Evolutionary conservation across 352 stramenopile genomes (phyloP), one percentile per base, ranked within the genome.

Genomic region (Peronosclerospora sorghi): DNA sequence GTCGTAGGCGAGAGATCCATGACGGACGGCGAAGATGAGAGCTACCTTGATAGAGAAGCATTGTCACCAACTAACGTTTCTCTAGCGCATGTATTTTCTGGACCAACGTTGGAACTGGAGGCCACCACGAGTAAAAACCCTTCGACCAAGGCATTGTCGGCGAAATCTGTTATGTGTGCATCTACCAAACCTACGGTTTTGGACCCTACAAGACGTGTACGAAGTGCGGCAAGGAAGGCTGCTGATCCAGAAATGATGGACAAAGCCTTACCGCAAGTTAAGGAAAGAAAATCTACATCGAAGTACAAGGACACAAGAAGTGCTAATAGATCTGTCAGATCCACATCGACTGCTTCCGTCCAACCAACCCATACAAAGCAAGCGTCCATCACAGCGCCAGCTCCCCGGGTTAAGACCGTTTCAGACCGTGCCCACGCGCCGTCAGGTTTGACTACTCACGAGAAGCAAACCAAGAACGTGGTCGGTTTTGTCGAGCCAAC

Each of bases 21-120:
- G 28, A 81, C 69, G 2, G 65, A 81, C 19, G 66, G 66, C 4
- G 71, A 81, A 49, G 68, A 82, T 39, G 66, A 84, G 12, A 37
- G 65, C 37, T 26, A 26, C 6, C 21, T 26, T 26, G 21, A 26
- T 7, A 26, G 6, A 26, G 56, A 59, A 24, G 40, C 17, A 4
- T 14, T 59, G 19, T 43, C 54, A 5, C 17, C 9, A 8, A 38
- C 45, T 2, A 57, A 46, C 18, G 12, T 20, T 4, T 30, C 18
- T 7, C 32, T 32, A 35, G 35, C 44, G 14, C 41, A 54, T 13
- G 34, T 62, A 24, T 15, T 54, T 26, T 26, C 21, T 26, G 21
- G 21, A 26, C n/a, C n/a, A n/a, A n/a, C n/a, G n/a, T n/a, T n/a
- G n/a, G n/a, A n/a, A n/a, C n/a, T n/a, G n/a, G n/a, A n/a, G n/a